Base-by-base conservation (phyloP, 2,329 filamentous ascomycete species). In the Rhynchosporium agropyri region DNA sequence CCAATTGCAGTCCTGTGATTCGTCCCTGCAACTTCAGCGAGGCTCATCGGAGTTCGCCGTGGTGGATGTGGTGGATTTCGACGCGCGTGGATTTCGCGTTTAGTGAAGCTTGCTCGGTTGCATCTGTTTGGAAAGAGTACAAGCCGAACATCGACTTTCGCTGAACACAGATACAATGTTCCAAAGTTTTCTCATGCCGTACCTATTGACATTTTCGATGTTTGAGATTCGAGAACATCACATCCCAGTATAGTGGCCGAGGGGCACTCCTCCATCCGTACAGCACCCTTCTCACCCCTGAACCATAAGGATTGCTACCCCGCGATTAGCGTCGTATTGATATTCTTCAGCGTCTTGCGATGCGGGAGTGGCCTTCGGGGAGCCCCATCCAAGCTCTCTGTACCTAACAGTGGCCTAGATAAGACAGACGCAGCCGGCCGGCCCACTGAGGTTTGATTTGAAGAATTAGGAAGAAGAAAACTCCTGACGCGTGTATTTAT, bases 311-410 rank as follows among this genome's bases (percentile, higher is more conserved):
- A 42, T 54, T 4, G 46, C 9, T 46, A 63, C 61, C 61, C 61
- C 61, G 55, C 61, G 54, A 49, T 48, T 63, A 63, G 61, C 55
- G 61, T 42, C 20, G 20, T 49, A 15, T 57, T 20, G 26, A 26
- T 28, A 45, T n/a, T 54, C 42, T 31, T 49, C 42, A 57, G 49
- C 50, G 29, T 28, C 26, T 26, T 45, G 43, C 51, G 50, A 57
- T n/a, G 58, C 12, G 13, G 51, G 51, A 15, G n/a, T 36, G 26
- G n/a, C 46, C 46, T 49, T 63, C 61, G 61, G 61, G 31, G 61
- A 59, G 61, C 61, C 59, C 56, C 56, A 50, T 40, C 38, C n/a
- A 45, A 57, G 54, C 56, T 40, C 45, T 29, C 56, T 40, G 33
- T 29, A 28, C 6, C 45, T 26, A 13, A 57, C 56, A 49, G 36